These are phyloP conservation scores for Lactarius quietus DNA, from an alignment of 768 basidiomycete genomes.

Conservation along the genomic window DNA sequence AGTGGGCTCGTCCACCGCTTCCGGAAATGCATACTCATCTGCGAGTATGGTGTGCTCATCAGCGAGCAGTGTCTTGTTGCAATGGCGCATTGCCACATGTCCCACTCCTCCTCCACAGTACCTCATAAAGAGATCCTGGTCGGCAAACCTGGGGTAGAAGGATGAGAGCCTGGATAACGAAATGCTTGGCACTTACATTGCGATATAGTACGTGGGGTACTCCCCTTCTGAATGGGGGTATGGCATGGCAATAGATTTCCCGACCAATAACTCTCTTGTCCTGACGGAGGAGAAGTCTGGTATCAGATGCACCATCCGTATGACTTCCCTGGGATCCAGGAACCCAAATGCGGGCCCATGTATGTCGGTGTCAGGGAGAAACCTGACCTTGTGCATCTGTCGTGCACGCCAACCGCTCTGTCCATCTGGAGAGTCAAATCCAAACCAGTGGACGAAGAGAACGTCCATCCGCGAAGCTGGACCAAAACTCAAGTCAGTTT, in stretches of 20 bases:
- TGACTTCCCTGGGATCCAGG: slow-evolving; percentile 30
- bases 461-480: neutral
- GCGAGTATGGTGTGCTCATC: neutral
- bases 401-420: slow-evolving; percentile 9
- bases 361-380: slow-evolving; percentile 21
- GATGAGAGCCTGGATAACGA: no score
- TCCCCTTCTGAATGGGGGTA: slow-evolving; percentile 20
- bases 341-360: slow-evolving; percentile 31
- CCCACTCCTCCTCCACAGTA: slow-evolving; percentile 30
- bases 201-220: slow-evolving; percentile 28
- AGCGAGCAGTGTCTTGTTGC: neutral
- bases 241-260: neutral
- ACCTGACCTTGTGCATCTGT: slow-evolving; percentile 29
- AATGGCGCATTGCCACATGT: slow-evolving; percentile 15
- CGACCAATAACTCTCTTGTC: neutral
- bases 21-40: no score
- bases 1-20: no score
- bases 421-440: neutral
- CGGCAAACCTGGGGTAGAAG: slow-evolving; percentile 28
- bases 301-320: slow-evolving; percentile 32
- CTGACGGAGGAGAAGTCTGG: slow-evolving; percentile 31
- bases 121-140: slow-evolving; percentile 31
- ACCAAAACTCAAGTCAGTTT: slow-evolving; percentile 32
- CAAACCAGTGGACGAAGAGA: slow-evolving; percentile 11
- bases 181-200: slow-evolving; percentile 27